Conservation (phyloP, 2,329 filamentous ascomycete species). For the Ceratocystiopsis brevicomis region DNA sequence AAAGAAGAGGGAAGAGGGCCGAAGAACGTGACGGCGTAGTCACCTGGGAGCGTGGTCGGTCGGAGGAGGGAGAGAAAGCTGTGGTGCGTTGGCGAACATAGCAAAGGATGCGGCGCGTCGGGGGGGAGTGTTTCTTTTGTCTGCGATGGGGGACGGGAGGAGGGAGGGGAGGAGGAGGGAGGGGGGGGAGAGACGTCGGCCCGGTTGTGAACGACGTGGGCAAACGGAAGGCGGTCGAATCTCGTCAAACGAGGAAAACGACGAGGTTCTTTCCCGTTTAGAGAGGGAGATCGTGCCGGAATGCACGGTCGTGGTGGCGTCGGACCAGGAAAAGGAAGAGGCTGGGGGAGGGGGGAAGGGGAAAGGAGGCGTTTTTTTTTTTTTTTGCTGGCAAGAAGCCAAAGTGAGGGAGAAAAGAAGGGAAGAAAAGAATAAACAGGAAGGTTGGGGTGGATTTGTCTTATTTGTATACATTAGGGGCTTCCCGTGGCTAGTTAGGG, state of each 20-base stretch:
- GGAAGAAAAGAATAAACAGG: background rate
- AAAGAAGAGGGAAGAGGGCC: conserved; percentile 20
- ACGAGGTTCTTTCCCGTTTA: too few species aligned
- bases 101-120: conserved; percentile 16
- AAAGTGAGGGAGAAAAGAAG: conserved; percentile 2
- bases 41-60: conserved; percentile 45
- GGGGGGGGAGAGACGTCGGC: conserved; percentile 12
- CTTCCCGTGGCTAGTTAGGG: background rate
- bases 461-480: conserved; percentile 4
- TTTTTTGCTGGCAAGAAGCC: conserved; percentile 4
- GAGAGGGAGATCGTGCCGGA: too few species aligned
- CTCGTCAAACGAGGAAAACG: background rate
- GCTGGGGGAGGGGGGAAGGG: background rate
- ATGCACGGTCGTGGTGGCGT: too few species aligned
- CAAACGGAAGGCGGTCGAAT: conserved; percentile 8
- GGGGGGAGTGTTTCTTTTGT: conserved; percentile 2
- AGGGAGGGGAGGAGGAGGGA: too few species aligned
- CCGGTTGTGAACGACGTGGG: conserved; percentile 16
- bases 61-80: conserved; percentile 33
- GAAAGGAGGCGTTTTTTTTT: background rate
- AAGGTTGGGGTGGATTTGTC: conserved; percentile 3
- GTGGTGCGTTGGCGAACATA: conserved; percentile 39
- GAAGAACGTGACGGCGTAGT: conserved; percentile 27
- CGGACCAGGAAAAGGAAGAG: background rate
- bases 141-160: too few species aligned